Evolutionary conservation across 805 yeast genomes (phyloP), one percentile per base, ranked within the genome.

Genomic region (Wickerhamiella shivajii): DNA sequence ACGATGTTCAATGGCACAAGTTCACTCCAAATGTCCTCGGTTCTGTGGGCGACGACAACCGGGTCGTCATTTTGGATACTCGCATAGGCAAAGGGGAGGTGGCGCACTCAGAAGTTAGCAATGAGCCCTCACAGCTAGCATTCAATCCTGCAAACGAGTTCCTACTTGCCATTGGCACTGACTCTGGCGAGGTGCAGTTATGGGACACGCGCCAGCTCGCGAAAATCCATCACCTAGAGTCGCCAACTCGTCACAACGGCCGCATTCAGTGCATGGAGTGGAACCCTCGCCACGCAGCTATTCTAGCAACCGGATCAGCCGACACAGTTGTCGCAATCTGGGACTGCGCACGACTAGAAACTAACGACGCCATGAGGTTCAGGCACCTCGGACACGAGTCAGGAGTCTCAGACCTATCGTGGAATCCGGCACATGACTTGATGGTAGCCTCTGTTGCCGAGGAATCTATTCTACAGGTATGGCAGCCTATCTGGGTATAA

Each of bases 391-490:
- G 96, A 0, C 97, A 85, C 52, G 66, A 76, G 67, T 60, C 77
- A n/a, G 84, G 87, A 3, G 80, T 85, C 3, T 78, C 77, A 43
- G 96, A 84, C 45, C 56, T 83, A 18, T 66, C 71, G 21, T 85
- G 96, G 96, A 77, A 79, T 37, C 67, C 71, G 0, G 72, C 72
- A 38, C 78, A 71, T 37, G 69, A 71, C 3, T 69, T 76, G 69
- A 63, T 76, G 66, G 42, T 83, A 23, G 74, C 81, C 3, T 73
- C 83, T 46, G 87, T 78, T 4, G 71, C 81, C 0, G 83, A 77
- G 46, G 95, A 85, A 49, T 85, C 85, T 50, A 69, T 85, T 1
- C 57, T 84, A n/a, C 95, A 85, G 41, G 53, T 84, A 2, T 85
- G 93, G 93, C 70, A 66, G 45, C 93, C 94, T 4, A 20, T 18